Evolutionary conservation across 2,329 filamentous ascomycete species (phyloP).

Genomic region (Didymella arachidicola): DNA sequence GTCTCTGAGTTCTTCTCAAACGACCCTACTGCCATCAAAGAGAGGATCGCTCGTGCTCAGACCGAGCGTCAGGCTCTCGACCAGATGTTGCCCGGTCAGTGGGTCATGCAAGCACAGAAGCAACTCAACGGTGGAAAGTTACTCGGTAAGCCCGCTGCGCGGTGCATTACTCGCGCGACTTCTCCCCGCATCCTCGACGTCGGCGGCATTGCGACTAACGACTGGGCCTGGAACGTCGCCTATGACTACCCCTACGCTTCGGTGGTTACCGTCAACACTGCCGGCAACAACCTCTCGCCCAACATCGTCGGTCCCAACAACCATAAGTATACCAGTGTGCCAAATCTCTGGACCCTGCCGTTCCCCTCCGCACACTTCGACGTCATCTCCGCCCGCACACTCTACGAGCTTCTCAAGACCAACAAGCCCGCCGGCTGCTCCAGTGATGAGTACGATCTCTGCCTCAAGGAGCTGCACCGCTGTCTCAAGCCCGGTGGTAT

Average conservation of each 20-base stretch:
- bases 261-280: slow-evolving; percentile 84
- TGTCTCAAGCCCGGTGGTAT: slow-evolving; percentile 93
- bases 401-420: slow-evolving; percentile 82
- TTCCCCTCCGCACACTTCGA: slow-evolving; percentile 90
- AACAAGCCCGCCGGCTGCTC: slow-evolving; percentile 58
- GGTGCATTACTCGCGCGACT: slow-evolving; percentile 62
- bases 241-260: slow-evolving; percentile 84
- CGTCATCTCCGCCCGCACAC: slow-evolving; percentile 84
- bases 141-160: slow-evolving; percentile 59
- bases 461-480: slow-evolving; percentile 84
- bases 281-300: slow-evolving; percentile 48
- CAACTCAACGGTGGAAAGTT: slow-evolving; percentile 68
- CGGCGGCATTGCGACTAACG: slow-evolving; percentile 81
- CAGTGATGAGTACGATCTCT: slow-evolving; percentile 86
- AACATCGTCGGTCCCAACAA: slow-evolving; percentile 80
- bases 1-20: slow-evolving; percentile 57
- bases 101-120: slow-evolving; percentile 69
- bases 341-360: slow-evolving; percentile 79
- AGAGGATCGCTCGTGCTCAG: slow-evolving; percentile 61
- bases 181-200: slow-evolving; percentile 81
- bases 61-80: slow-evolving; percentile 81
- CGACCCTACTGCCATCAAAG: slow-evolving; percentile 70
- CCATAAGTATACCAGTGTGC: slow-evolving; percentile 82
- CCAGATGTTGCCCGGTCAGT: slow-evolving; percentile 69
- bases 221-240: slow-evolving; percentile 96